Base-by-base conservation (phyloP, 176 grass and related monocot genomes). In the Phoenix roebelenii region DNA sequence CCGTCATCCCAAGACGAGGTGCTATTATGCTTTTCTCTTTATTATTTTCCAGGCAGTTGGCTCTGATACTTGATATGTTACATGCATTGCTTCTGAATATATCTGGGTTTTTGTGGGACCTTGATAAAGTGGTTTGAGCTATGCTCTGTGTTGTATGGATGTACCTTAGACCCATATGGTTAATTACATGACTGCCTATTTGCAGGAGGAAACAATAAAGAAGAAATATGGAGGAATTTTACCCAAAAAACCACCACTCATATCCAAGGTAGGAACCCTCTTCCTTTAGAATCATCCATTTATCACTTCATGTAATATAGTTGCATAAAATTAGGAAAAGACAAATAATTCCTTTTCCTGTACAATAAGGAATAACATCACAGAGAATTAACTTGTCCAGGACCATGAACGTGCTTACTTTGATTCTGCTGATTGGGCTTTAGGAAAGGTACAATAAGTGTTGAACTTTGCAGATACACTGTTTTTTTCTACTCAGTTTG, bases 361-460 rank as follows among this genome's bases (percentile, higher is more conserved):
- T 7, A 35, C 32, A 35, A 9, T 35, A 7, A 35, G 32, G 4
- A 35, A 35, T 35, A 10, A 35, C 32, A 10, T 35, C 32, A 35
- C 32, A 35, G 23, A 22, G 24, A 52, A 76, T 63, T 70, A 73
- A 60, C 23, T 72, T 67, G 25, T 54, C 18, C 72, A 97, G 92
- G 92, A 97, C 55, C 92, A 91, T 75, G 87, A 97, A 49, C 73
- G 81, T 17, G 92, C 92, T 29, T 91, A 66, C 72, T 97, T 97
- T 82, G 87, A 97, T 82, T 97, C 92, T 63, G 81, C 87, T 82
- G 92, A 97, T 76, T 97, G 92, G 87, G 92, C 92, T 74, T 60
- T 97, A 69, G 87, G 92, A 72, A 97, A 97, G 87, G 92, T 88
- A 81, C 25, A 28, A 28, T 28, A 28, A 25, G 32, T 35, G 32